Evolutionary conservation across 1,284 basidiomycete species (phyloP).

Genomic region (Austroboletus novae-zelandiae): DNA sequence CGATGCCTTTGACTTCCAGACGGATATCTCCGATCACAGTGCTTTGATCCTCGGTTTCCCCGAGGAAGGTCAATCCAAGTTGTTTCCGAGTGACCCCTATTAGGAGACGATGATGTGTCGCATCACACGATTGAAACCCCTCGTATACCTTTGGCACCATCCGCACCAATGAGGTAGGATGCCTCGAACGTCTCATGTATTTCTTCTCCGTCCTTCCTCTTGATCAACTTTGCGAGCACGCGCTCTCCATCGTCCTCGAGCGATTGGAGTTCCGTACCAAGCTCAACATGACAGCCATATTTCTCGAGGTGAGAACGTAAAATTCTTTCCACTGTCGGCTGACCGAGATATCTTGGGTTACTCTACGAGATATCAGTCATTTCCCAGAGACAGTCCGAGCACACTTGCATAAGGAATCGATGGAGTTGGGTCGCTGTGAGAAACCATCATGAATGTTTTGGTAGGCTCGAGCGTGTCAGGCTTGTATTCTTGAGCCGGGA

Average conservation of each 20-base stretch:
- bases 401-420: constrained; percentile 26
- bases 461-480: constrained; percentile 16
- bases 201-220: constrained; percentile 16
- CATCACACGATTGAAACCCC: background rate
- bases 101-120: background rate
- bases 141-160: constrained; percentile 35
- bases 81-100: constrained; percentile 38
- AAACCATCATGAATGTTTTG: constrained; percentile 9
- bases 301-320: constrained; percentile 32
- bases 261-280: constrained; percentile 31
- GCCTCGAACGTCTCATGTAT: constrained; percentile 20
- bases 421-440: constrained; percentile 14
- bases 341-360: constrained; percentile 27
- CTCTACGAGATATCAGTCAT: constrained; percentile 3
- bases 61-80: constrained; percentile 44
- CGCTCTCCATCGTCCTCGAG: constrained; percentile 31
- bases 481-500: constrained; percentile 13
- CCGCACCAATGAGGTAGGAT: constrained; percentile 38
- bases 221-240: constrained; percentile 27
- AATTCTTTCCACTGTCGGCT: constrained; percentile 32
- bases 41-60: constrained; percentile 36
- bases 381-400: background rate
- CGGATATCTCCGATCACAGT: constrained; percentile 40
- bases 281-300: constrained; percentile 29
- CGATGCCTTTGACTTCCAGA: constrained; percentile 30